phyloP scores from a whole-genome alignment of 1,139 yeast genomes.

The Nakaseomyces delphensis region DNA sequence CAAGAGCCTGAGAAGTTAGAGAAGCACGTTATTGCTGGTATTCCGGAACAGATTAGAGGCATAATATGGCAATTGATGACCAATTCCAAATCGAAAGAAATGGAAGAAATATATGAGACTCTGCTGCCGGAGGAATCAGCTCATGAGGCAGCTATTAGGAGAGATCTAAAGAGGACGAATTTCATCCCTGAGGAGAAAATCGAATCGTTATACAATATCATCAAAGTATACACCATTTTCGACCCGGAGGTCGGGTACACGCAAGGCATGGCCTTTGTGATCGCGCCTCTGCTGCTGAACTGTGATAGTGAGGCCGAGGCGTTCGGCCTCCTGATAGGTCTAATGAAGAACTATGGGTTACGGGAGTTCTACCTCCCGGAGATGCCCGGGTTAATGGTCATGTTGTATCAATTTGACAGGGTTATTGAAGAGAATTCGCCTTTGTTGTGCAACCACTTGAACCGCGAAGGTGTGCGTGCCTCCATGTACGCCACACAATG shows the following conservation, averaged over 20 bases:
- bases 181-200: constrained; percentile 55
- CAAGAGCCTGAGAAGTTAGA: constrained; percentile 53
- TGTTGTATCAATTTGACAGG: constrained; percentile 83
- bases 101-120: constrained; percentile 53
- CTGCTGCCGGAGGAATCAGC: constrained; percentile 46
- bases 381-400: constrained; percentile 85
- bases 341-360: constrained; percentile 78
- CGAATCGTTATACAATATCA: constrained; percentile 59
- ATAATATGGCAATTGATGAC: constrained; percentile 88
- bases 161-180: constrained; percentile 79
- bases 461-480: constrained; percentile 75
- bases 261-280: constrained; percentile 92
- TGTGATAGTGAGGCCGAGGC: constrained; percentile 71
- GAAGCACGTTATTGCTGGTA: constrained; percentile 58
- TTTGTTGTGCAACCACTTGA: constrained; percentile 48
- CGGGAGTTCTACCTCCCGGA: constrained; percentile 74
- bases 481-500: constrained; percentile 96
- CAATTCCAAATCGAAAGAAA: constrained; percentile 69
- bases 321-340: constrained; percentile 66
- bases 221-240: constrained; percentile 75
- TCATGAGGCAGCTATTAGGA: constrained; percentile 67
- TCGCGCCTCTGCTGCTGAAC: constrained; percentile 75
- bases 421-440: constrained; percentile 45
- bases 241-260: constrained; percentile 95
- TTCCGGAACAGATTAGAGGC: constrained; percentile 80